Conservation (phyloP, 2,329 filamentous ascomycete species). For the Laburnicola sp. region DNA sequence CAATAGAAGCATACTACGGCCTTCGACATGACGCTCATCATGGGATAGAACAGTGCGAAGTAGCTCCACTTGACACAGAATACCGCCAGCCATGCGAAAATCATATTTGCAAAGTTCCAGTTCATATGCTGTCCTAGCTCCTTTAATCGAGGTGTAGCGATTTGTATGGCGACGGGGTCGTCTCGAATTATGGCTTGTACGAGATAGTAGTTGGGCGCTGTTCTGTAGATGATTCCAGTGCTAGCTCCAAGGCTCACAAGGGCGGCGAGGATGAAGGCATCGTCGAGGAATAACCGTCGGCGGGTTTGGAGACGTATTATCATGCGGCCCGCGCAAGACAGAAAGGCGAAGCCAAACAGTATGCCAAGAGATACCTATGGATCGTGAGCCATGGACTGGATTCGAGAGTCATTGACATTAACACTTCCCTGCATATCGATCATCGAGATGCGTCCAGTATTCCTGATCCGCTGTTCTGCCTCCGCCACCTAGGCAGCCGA, state of each 20-base stretch:
- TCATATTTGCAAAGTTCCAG: constrained; percentile 11
- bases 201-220: constrained; percentile 2
- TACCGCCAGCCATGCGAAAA: constrained; percentile 6
- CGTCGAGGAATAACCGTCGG: constrained; percentile 7
- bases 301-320: constrained; percentile 2
- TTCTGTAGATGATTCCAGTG: constrained; percentile 5
- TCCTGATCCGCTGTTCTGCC: background rate
- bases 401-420: too few relatives aligned
- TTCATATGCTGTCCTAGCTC: constrained; percentile 1
- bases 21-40: constrained; percentile 14
- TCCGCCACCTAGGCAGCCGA: background rate
- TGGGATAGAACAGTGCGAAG: constrained; percentile 8
- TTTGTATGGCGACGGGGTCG: background rate
- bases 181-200: background rate
- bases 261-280: constrained; percentile 5
- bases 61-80: constrained; percentile 5
- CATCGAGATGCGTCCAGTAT: constrained; percentile 1
- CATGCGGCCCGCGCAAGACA: constrained; percentile 3
- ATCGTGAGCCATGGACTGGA: too few relatives aligned
- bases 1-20: constrained; percentile 16
- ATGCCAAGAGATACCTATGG: constrained; percentile 2
- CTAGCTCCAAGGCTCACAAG: background rate
- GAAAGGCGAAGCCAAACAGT: constrained; percentile 1
- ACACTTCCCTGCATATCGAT: background rate
- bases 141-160: background rate